Evolutionary conservation across 2,329 filamentous ascomycete genomes (phyloP).

Genomic region (Penicillium aurantiogriseum): DNA sequence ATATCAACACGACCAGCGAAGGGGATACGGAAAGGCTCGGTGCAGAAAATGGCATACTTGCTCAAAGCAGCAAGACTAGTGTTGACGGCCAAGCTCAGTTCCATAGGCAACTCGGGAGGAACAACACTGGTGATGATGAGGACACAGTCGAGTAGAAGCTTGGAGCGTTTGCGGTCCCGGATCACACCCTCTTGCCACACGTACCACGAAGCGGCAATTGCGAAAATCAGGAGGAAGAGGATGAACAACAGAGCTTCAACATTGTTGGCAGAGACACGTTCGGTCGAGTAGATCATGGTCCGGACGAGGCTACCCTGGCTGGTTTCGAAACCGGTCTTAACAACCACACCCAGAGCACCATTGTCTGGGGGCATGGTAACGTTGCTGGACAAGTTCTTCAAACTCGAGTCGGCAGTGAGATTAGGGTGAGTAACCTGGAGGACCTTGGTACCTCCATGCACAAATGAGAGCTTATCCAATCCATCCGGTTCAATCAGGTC

Average conservation of each 20-base stretch:
- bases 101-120: constrained; percentile 97
- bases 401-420: constrained; percentile 61
- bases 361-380: constrained; percentile 86
- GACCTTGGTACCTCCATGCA: constrained; percentile 97
- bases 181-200: constrained; percentile 96
- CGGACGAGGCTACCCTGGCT: constrained; percentile 96
- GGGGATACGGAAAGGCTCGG: constrained; percentile 96
- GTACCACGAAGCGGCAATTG: constrained; percentile 96
- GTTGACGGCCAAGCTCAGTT: constrained; percentile 94
- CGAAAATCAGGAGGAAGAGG: constrained; percentile 92
- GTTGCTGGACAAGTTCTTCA: constrained; percentile 69
- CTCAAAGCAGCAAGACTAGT: constrained; percentile 92
- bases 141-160: constrained; percentile 93
- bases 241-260: constrained; percentile 96
- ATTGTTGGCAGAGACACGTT: constrained; percentile 98
- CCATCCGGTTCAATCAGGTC: constrained; percentile 81
- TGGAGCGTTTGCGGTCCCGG: constrained; percentile 93
- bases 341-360: constrained; percentile 87
- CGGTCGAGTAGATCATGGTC: constrained; percentile 99
- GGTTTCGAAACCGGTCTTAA: constrained; percentile 98
- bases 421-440: constrained; percentile 90
- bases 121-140: constrained; percentile 98
- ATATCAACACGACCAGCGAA: constrained; percentile 93
- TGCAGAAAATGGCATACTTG: constrained; percentile 97
- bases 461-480: constrained; percentile 92